Conservation (phyloP, 108 stramenopile species). For the Nitzschia sp. region DNA sequence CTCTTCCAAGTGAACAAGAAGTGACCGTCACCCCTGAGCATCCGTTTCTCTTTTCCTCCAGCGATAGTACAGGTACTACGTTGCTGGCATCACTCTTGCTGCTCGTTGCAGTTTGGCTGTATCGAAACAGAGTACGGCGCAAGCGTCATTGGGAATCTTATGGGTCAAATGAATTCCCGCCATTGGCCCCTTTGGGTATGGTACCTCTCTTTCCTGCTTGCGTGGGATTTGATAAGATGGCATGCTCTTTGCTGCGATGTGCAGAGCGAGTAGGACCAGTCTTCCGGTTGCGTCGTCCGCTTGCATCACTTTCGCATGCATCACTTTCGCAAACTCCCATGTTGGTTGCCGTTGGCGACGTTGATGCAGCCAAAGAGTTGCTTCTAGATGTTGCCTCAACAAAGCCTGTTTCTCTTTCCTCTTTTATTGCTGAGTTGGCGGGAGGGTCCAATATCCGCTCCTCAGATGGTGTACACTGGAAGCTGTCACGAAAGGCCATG, state of each 20-base stretch:
- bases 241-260: constrained; percentile 20
- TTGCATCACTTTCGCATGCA: no score
- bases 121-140: neutral
- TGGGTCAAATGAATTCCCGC: constrained; percentile 32
- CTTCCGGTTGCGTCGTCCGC: constrained; percentile 30
- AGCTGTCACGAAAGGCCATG: constrained; percentile 42
- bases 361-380: constrained; percentile 38
- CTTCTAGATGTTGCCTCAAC: constrained; percentile 33
- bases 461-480: constrained; percentile 43
- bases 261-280: constrained; percentile 24
- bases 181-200: constrained; percentile 17
- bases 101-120: constrained; percentile 3
- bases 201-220: neutral
- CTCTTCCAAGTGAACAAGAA: no score
- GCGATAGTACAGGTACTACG: no score
- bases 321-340: constrained; percentile 18
- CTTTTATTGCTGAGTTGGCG: constrained; percentile 25
- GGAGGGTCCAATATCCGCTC: constrained; percentile 36
- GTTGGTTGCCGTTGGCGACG: constrained; percentile 42
- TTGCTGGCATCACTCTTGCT: neutral
- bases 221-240: neutral
- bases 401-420: constrained; percentile 21
- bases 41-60: no score
- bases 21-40: no score
- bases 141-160: constrained; percentile 21